Evolutionary conservation across 2,329 filamentous ascomycete species (phyloP).

Genomic region (Colletotrichum falcatum): DNA sequence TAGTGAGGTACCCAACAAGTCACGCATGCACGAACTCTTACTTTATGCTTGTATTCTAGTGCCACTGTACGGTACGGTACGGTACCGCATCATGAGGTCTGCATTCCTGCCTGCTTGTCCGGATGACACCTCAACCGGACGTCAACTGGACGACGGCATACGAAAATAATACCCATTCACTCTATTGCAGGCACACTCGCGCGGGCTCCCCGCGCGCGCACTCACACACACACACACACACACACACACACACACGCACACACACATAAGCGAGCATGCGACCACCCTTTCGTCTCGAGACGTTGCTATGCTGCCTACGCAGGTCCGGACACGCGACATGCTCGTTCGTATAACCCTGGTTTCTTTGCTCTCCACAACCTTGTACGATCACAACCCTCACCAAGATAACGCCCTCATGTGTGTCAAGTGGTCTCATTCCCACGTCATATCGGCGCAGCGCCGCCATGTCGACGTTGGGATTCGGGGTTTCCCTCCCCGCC

Average conservation of each 20-base stretch:
- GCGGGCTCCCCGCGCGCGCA: neutral
- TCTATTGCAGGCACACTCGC: neutral
- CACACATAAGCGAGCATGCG: too few relatives aligned
- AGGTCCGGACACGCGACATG: slow-evolving; percentile 1
- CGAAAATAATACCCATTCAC: neutral
- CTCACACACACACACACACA: neutral
- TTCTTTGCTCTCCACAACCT: slow-evolving; percentile 15
- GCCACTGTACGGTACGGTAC: slow-evolving; percentile 1
- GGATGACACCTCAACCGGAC: neutral
- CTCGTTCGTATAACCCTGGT: neutral
- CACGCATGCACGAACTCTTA: slow-evolving; percentile 30
- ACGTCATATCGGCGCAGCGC: slow-evolving; percentile 29
- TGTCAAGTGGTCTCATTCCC: slow-evolving; percentile 21
- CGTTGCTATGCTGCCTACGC: neutral
- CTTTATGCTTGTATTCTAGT: slow-evolving; percentile 39
- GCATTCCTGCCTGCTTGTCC: neutral
- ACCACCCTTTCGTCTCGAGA: neutral
- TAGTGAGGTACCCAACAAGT: slow-evolving; percentile 1
- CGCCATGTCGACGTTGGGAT: slow-evolving; percentile 22
- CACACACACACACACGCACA: too few relatives aligned
- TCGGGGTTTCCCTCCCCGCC: slow-evolving; percentile 7
- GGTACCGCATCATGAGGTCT: neutral
- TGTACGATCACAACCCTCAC: slow-evolving; percentile 4
- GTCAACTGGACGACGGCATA: neutral
- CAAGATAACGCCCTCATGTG: slow-evolving; percentile 10